These are phyloP conservation scores for Crithidia brevicula DNA, from an alignment of 208 protist genomes.

Conservation along the genomic window DNA sequence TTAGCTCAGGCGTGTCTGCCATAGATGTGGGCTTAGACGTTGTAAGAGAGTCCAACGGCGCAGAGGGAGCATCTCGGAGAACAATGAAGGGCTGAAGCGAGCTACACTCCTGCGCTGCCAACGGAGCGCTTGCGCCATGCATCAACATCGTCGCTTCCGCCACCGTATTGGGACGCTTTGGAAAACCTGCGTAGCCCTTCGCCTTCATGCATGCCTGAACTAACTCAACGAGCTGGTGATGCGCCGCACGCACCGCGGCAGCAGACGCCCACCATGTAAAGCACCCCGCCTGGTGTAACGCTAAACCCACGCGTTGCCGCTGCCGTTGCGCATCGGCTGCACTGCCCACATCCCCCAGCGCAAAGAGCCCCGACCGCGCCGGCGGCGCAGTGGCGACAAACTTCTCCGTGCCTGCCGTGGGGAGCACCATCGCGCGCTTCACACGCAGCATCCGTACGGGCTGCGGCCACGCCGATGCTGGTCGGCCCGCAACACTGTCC, in stretches of 20 bases:
- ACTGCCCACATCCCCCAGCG: not conserved
- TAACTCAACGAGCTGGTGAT: slow-evolving; percentile 23
- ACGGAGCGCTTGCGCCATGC: not conserved
- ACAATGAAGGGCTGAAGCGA: slow-evolving; percentile 2
- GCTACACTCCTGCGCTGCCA: not conserved
- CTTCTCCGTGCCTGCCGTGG: slow-evolving; percentile 56
- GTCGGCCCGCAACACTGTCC: slow-evolving; percentile 17
- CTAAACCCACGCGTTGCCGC: slow-evolving; percentile 4
- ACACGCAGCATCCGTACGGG: slow-evolving; percentile 61
- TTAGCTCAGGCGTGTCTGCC: slow-evolving; percentile 33
- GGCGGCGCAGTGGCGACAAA: slow-evolving; percentile 9
- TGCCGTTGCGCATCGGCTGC: slow-evolving; percentile 11
- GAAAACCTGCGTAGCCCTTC: not conserved
- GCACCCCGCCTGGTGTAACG: slow-evolving; percentile 44
- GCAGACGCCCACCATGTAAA: slow-evolving; percentile 61
- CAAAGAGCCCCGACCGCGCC: slow-evolving; percentile 13
- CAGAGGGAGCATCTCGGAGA: not conserved
- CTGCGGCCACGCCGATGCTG: slow-evolving; percentile 38
- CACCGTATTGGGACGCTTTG: slow-evolving; percentile 3
- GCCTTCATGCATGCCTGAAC: not conserved
- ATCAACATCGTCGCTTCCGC: slow-evolving; percentile 17
- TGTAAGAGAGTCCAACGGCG: not conserved
- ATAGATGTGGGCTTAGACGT: not conserved
- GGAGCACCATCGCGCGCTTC: slow-evolving; percentile 62
- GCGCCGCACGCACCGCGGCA: slow-evolving; percentile 34